These are phyloP conservation scores for Forsythia suspensa DNA, from an alignment of 257 asterid species.

Conservation along the genomic window DNA sequence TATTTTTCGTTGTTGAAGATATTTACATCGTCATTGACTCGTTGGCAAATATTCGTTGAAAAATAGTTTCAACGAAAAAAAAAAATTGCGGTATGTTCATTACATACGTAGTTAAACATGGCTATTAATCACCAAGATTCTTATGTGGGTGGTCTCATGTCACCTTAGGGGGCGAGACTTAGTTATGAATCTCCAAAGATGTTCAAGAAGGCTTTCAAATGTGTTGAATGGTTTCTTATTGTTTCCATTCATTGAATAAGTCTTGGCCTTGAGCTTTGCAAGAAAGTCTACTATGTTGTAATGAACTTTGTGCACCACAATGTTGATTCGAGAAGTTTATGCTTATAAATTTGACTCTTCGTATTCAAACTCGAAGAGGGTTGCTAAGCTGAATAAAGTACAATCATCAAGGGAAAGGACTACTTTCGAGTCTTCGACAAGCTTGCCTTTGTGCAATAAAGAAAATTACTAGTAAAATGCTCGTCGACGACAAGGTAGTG, in stretches of 20 bases:
- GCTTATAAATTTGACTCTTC: constrained; percentile 49
- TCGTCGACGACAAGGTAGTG: constrained; percentile 82
- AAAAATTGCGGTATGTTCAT: too few species aligned
- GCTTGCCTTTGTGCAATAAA: constrained; percentile 88
- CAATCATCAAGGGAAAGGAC: constrained; percentile 61
- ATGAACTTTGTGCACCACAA: constrained; percentile 58
- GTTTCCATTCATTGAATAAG: constrained; percentile 38
- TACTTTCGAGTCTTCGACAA: constrained; percentile 41
- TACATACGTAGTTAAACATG: too few species aligned
- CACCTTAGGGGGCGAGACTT: constrained; percentile 60
- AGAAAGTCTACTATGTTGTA: constrained; percentile 54
- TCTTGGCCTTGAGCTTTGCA: constrained; percentile 55
- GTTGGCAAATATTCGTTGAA: too few species aligned
- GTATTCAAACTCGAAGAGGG: constrained; percentile 67
- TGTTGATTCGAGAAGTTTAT: constrained; percentile 39
- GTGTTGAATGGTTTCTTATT: constrained; percentile 61
- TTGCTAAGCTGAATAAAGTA: constrained; percentile 48
- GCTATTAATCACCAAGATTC: constrained; percentile 42
- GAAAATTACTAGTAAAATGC: constrained; percentile 56
- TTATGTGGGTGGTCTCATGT: constrained; percentile 53
- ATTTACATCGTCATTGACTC: too few species aligned
- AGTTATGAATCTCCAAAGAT: constrained; percentile 72
- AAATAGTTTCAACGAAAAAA: too few species aligned
- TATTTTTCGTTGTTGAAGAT: too few species aligned
- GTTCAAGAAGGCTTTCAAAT: constrained; percentile 76